These are phyloP conservation scores for Saccharomyces pastorianus DNA, from an alignment of 1,139 yeast species.

Conservation along the genomic window DNA sequence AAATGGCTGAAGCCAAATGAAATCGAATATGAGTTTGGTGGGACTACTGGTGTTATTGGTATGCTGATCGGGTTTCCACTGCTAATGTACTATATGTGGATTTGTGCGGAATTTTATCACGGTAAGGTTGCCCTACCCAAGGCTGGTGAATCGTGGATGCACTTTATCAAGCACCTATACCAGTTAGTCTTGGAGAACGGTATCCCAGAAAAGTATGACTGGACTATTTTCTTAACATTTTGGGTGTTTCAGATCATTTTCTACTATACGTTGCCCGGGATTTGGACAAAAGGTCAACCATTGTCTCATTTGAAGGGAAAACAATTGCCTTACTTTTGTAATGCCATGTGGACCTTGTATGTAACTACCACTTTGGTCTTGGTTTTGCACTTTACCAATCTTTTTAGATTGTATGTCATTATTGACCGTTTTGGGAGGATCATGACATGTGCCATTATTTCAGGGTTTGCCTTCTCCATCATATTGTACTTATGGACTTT, in stretches of 20 bases:
- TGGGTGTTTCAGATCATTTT: slow-evolving; percentile 63
- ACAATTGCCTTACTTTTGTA: slow-evolving; percentile 87
- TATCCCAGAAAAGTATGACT: slow-evolving; percentile 58
- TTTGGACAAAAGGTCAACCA: slow-evolving; percentile 93
- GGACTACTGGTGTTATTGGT: slow-evolving; percentile 83
- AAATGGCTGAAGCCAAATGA: slow-evolving; percentile 36
- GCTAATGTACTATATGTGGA: slow-evolving; percentile 96
- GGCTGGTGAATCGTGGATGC: slow-evolving; percentile 48
- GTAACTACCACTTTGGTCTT: slow-evolving; percentile 51
- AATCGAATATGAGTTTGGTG: slow-evolving; percentile 84
- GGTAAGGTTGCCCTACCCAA: slow-evolving; percentile 68
- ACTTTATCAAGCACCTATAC: slow-evolving; percentile 43
- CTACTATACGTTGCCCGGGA: slow-evolving; percentile 85
- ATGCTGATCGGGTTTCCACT: slow-evolving; percentile 91
- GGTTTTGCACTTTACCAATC: slow-evolving; percentile 59
- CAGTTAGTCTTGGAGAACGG: slow-evolving; percentile 45
- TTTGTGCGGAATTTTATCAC: slow-evolving; percentile 69
- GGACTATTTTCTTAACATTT: slow-evolving; percentile 65
- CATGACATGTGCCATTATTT: slow-evolving; percentile 81
- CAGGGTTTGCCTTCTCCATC: slow-evolving; percentile 62
- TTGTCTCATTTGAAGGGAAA: slow-evolving; percentile 67
- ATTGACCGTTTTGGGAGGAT: slow-evolving; percentile 81
- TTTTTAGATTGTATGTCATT: slow-evolving; percentile 64
- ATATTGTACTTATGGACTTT: slow-evolving; percentile 57
- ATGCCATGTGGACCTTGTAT: slow-evolving; percentile 81